A percentile compares a stretch with the other conserved stretches of the same genome.
These are phyloP conservation scores for Diophrys sp. DNA, from an alignment of 73 alveolate species.

Conservation along the genomic window DNA sequence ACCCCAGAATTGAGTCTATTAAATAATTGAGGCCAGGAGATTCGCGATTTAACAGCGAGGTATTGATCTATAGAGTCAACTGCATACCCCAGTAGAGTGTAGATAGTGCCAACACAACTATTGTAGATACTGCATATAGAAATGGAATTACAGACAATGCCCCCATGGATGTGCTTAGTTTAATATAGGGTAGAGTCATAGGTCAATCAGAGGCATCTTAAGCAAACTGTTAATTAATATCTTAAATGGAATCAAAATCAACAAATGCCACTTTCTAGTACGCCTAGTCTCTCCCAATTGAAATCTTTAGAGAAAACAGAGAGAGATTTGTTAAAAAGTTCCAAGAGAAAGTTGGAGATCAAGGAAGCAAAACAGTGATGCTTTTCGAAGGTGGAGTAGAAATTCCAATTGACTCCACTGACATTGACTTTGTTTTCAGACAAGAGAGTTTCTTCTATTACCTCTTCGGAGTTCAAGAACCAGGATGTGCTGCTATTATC, in stretches of 20 bases:
- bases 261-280: slow-evolving; percentile 22
- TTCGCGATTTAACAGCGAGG: no score
- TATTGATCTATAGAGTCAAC: no score
- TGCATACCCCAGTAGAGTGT: no score
- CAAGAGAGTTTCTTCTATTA: slow-evolving; percentile 73
- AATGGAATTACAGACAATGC: no score
- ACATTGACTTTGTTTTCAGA: slow-evolving; percentile 46
- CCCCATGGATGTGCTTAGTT: no score
- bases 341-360: slow-evolving; percentile 22
- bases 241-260: background rate
- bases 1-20: no score
- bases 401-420: slow-evolving; percentile 47
- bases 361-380: slow-evolving; percentile 13
- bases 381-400: slow-evolving; percentile 45
- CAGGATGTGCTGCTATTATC: slow-evolving; percentile 70
- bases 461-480: slow-evolving; percentile 72
- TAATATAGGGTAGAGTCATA: no score
- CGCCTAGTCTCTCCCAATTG: slow-evolving; percentile 28
- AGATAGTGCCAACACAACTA: no score
- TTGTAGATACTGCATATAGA: no score
- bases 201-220: no score
- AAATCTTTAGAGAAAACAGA: slow-evolving; percentile 33
- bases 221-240: no score
- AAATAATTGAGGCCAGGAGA: no score
- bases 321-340: slow-evolving; percentile 30